Evolutionary conservation across 805 yeast species (phyloP), one percentile per base, ranked within the genome.

Genomic region (Sungouiozyma ichnusensis): DNA sequence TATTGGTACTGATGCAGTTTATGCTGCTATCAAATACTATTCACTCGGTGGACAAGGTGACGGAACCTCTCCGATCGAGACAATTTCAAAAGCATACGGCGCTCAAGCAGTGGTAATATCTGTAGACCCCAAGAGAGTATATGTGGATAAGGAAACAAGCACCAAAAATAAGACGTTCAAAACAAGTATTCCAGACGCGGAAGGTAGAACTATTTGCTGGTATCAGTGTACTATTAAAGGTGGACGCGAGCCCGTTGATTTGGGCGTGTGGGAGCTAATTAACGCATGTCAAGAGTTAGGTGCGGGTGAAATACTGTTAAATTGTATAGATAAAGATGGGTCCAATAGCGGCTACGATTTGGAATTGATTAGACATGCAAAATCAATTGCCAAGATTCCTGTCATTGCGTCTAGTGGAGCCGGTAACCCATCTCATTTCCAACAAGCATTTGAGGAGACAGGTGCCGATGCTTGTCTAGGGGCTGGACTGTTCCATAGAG

Each of bases 401-500:
- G 97, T 92, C 2, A 92, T 92, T 61, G 97, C 98, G 0, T 87
- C 97, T 5, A 81, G 94, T 47, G 99, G 99, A 42, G 99, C 99
- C 4, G 99, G 99, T 40, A 76, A 68, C 17, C 98, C 99, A 1
- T 73, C 69, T 39, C 97, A 92, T 65, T 92, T 92, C 60, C 77
- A 76, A 48, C 86, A 92, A 49, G 99, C 85, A 2, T 92, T 92
- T 57, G 71, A 68, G 37, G 69, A 80, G 36, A 87, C 97, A 14
- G 70, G 74, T 4, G 81, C 92, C 1, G 98, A 92, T 65, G 99
- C 99, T 35, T 97, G 98, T 15, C 71, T 92, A 34, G 99, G 98
- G 33, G 99, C 99, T 3, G 99, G 99, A 36, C 82, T 92, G 81
- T 92, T 92, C 71, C 99, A 92, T 68, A 73, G 98, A 59, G 88